These are phyloP conservation scores for Lathyrus oleraceus DNA, from an alignment of 306 rosid species.

Conservation along the genomic window DNA sequence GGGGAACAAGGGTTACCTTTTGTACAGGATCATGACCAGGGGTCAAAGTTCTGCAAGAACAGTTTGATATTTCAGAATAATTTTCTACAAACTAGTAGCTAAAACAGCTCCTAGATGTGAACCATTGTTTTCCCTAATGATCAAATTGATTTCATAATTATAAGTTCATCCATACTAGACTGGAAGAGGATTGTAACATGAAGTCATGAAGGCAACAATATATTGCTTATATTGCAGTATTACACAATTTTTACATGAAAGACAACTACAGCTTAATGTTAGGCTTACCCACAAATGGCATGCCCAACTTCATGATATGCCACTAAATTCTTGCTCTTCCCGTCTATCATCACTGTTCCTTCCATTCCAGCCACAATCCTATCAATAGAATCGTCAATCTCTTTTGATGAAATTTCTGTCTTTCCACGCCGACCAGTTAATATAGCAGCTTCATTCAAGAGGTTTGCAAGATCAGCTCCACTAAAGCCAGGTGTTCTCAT, in stretches of 20 bases:
- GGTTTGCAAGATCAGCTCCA: slow-evolving; percentile 99
- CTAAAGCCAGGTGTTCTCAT: slow-evolving; percentile 99
- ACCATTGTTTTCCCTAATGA: background rate
- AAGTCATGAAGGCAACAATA: background rate
- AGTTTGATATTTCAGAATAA: slow-evolving; percentile 34
- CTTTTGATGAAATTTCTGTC: slow-evolving; percentile 87
- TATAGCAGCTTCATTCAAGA: slow-evolving; percentile 95
- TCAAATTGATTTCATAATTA: background rate
- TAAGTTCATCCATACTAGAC: background rate
- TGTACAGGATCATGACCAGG: slow-evolving; percentile 97
- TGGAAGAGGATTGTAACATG: background rate
- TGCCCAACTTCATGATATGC: slow-evolving; percentile 99
- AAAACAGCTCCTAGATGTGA: slow-evolving; percentile 20
- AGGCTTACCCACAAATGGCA: slow-evolving; percentile 90
- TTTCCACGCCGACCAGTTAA: slow-evolving; percentile 94
- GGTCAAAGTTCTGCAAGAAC: slow-evolving; percentile 79
- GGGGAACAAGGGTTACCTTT: slow-evolving; percentile 89
- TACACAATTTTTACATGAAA: slow-evolving; percentile 2
- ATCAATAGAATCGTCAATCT: slow-evolving; percentile 94
- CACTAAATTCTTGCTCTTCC: slow-evolving; percentile 95
- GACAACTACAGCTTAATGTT: slow-evolving; percentile 7
- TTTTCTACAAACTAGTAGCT: background rate
- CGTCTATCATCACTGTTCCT: slow-evolving; percentile 98
- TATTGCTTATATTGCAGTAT: background rate
- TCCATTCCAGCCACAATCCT: slow-evolving; percentile 99